Conservation (phyloP, 768 basidiomycete genomes). For the Russula olivacea region DNA sequence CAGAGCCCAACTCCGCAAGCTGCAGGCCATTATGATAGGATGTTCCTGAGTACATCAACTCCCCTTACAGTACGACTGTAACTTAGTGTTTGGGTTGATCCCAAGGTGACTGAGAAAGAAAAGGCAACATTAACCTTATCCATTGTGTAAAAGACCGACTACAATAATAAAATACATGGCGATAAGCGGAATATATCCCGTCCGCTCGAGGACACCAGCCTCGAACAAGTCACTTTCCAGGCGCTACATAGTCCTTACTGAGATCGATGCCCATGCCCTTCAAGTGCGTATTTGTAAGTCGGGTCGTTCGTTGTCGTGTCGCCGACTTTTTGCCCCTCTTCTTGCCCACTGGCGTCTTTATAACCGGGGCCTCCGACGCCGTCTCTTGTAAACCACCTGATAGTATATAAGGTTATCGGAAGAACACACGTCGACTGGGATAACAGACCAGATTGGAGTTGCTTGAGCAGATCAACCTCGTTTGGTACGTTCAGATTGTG, state of each 20-base stretch:
- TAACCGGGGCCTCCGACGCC: constrained; percentile 51
- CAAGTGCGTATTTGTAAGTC: constrained; percentile 86
- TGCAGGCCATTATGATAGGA: too few species aligned
- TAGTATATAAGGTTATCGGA: constrained; percentile 1
- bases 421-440: too few species aligned
- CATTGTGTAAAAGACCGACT: neutral
- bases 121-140: neutral
- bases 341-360: constrained; percentile 48
- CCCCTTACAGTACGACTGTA: too few species aligned
- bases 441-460: constrained; percentile 62
- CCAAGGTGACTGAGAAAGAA: too few species aligned
- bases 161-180: neutral
- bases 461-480: constrained; percentile 73
- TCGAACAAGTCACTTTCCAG: constrained; percentile 25
- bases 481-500: constrained; percentile 78
- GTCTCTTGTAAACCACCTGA: constrained; percentile 79
- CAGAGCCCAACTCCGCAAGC: too few species aligned
- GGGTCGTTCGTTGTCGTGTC: constrained; percentile 65
- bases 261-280: constrained; percentile 76
- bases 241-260: constrained; percentile 57
- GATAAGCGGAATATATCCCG: neutral
- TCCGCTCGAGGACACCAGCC: neutral
- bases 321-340: constrained; percentile 81
- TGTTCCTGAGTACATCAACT: too few species aligned
- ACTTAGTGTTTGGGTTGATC: too few species aligned